Evolutionary conservation across 306 rosid genomes (phyloP), one percentile per base, ranked within the genome.

Genomic region (Vigna angularis): DNA sequence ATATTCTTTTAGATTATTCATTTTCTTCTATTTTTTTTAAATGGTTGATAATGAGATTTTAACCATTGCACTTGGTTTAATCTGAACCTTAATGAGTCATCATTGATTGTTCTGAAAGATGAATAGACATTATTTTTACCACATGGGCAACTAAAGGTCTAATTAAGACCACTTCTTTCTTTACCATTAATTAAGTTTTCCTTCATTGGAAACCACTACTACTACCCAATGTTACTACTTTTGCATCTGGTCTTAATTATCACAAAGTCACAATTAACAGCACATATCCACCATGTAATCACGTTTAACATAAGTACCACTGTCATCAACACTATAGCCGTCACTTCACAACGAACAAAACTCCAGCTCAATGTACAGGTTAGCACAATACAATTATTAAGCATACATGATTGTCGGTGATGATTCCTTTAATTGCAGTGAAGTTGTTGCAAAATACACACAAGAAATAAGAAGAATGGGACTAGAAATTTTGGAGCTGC

Each of bases 391-490:
- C 0, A 70, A 70, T 70, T 70, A 36, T 36, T 30, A 55, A 30
- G 17, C 62, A 32, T 32, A 32, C 18, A 34, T 6, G 9, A 36
- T 7, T 36, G 42, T 36, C 22, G 17, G 28, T 63, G 34, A 36
- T 79, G 63, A 8, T 44, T 38, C 28, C n/a, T 57, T 72, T 34
- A 79, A 3, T 30, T 34, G 38, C 38, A 91, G 96, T 10, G 89
- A 91, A 30, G 72, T 91, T 59, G 85, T 89, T 12, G 82, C 49
- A 38, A 64, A 32, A 17, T 91, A 83, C 50, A 22, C 83, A 20
- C 28, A 48, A 38, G 88, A 78, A 71, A 24, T 87, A 17, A 83
- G 82, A 72, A 79, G 42, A 56, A 12, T 89, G 45, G 88, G 85
- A 12, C 1, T 14, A 7, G 63, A 38, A 78, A 85, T 91, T 17